Percentiles rank a stretch among this genome's conserved stretches.
These are phyloP conservation scores for Lactifluus echinatus DNA, from an alignment of 768 basidiomycete species.

Conservation along the genomic window DNA sequence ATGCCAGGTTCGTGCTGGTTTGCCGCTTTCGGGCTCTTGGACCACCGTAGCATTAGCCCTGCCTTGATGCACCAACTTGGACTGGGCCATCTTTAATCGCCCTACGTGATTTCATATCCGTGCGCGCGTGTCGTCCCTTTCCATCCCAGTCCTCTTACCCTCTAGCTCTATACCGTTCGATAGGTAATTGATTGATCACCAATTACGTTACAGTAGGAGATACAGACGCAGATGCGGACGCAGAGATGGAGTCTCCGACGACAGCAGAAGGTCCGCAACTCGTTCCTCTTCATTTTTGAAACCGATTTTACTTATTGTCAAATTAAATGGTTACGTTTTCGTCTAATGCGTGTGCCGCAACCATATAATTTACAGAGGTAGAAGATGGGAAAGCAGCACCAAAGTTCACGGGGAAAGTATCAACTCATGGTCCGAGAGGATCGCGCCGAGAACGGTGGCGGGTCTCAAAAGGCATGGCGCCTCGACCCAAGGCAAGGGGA, in stretches of 20 bases:
- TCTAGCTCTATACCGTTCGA: too few species aligned
- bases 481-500: slow-evolving; percentile 40
- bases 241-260: neutral
- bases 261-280: slow-evolving; percentile 3
- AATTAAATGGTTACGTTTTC: neutral
- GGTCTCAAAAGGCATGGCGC: slow-evolving; percentile 61
- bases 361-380: slow-evolving; percentile 43
- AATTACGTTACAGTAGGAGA: neutral
- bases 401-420: slow-evolving; percentile 38
- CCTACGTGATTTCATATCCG: too few species aligned
- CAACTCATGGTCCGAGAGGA: slow-evolving; percentile 73
- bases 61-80: slow-evolving; percentile 37
- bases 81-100: neutral
- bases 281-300: neutral
- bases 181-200: neutral
- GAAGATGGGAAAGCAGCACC: slow-evolving; percentile 38
- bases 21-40: slow-evolving; percentile 21
- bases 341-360: neutral
- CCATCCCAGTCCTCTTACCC: too few species aligned
- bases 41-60: slow-evolving; percentile 47
- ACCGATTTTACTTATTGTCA: neutral
- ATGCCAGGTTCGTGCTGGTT: slow-evolving; percentile 20
- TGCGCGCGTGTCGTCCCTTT: too few species aligned
- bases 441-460: slow-evolving; percentile 80
- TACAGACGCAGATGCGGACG: neutral